A percentile compares a stretch with the other conserved stretches of the same genome.
Evolutionary conservation across 2,329 filamentous ascomycete species (phyloP).

Genomic region (Verticillium nonalfalfae): DNA sequence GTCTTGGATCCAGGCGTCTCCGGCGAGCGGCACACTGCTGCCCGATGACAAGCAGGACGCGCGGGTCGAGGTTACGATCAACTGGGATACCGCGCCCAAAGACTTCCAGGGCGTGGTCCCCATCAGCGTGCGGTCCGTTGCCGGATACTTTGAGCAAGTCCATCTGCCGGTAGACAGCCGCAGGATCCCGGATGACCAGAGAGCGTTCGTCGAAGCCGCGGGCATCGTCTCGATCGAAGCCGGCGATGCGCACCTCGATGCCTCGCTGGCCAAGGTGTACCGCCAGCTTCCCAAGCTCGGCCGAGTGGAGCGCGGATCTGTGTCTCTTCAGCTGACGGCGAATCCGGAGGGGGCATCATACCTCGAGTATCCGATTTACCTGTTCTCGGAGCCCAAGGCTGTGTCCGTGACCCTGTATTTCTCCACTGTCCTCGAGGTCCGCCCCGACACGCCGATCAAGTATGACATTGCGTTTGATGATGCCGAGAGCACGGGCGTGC

Average conservation of each 20-base stretch:
- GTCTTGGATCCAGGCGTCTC: conserved; percentile 21
- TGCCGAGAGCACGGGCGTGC: conserved; percentile 14
- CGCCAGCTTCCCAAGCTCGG: conserved; percentile 23
- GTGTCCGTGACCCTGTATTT: conserved; percentile 25
- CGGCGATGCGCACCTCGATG: conserved; percentile 1
- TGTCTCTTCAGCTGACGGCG: conserved; percentile 11
- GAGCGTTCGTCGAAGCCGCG: conserved; percentile 22
- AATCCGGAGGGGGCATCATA: conserved; percentile 12
- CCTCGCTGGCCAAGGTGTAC: conserved; percentile 17
- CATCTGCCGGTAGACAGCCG: conserved; percentile 16
- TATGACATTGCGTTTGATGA: conserved; percentile 44
- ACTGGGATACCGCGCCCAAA: conserved; percentile 29
- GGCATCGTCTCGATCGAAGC: conserved; percentile 27
- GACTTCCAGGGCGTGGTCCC: conserved; percentile 34
- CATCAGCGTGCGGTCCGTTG: conserved; percentile 24
- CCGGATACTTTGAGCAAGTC: conserved; percentile 28
- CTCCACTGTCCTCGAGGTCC: conserved; percentile 39
- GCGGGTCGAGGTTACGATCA: conserved; percentile 20
- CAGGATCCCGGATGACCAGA: conserved; percentile 17
- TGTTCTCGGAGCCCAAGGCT: conserved; percentile 16
- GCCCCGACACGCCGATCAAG: conserved; percentile 39
- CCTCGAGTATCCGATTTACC: conserved; percentile 22
- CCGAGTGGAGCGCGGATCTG: conserved; percentile 13
- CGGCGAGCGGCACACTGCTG: conserved; percentile 19
- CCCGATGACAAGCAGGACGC: conserved; percentile 22